Conservation (phyloP, 140 eudicot genomes). For the Erigeron philadelphicus region DNA sequence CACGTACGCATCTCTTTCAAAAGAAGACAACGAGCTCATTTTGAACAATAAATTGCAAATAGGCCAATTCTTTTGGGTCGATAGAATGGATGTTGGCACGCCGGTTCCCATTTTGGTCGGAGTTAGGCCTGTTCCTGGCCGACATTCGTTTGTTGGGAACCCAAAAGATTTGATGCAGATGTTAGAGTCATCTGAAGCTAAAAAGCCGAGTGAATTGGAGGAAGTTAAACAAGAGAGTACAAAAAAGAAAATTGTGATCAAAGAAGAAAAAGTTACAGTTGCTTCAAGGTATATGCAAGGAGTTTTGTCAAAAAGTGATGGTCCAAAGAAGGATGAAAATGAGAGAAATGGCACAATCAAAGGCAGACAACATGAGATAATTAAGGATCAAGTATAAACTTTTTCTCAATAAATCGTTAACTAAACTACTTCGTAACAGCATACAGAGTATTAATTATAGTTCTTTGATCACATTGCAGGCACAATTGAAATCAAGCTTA, state of each 20-base stretch:
- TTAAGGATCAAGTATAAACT: conserved; percentile 60
- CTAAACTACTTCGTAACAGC: not conserved
- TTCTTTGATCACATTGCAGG: conserved; percentile 28
- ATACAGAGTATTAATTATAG: not conserved
- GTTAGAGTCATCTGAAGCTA: conserved; percentile 55
- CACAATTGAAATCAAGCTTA: conserved; percentile 35
- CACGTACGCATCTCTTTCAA: conserved; percentile 67
- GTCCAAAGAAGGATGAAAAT: conserved; percentile 40
- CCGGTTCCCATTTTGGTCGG: conserved; percentile 84
- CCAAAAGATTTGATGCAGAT: conserved; percentile 96
- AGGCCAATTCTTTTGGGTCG: conserved; percentile 86
- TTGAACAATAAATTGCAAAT: conserved; percentile 73
- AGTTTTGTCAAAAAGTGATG: conserved; percentile 34
- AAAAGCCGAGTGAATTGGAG: conserved; percentile 25
- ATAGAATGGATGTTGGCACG: conserved; percentile 65
- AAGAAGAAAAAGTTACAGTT: conserved; percentile 74
- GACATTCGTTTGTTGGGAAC: conserved; percentile 73
- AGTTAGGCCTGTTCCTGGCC: conserved; percentile 58
- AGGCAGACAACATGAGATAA: conserved; percentile 45
- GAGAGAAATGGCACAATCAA: conserved; percentile 38
- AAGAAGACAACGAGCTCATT: conserved; percentile 80
- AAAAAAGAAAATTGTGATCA: conserved; percentile 61
- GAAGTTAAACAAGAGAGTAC: conserved; percentile 39
- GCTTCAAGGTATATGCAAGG: conserved; percentile 95
- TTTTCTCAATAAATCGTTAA: not conserved